Evolutionary conservation across 257 asterid species (phyloP), one percentile per base, ranked within the genome.

Genomic region (Solanum pimpinellifolium): DNA sequence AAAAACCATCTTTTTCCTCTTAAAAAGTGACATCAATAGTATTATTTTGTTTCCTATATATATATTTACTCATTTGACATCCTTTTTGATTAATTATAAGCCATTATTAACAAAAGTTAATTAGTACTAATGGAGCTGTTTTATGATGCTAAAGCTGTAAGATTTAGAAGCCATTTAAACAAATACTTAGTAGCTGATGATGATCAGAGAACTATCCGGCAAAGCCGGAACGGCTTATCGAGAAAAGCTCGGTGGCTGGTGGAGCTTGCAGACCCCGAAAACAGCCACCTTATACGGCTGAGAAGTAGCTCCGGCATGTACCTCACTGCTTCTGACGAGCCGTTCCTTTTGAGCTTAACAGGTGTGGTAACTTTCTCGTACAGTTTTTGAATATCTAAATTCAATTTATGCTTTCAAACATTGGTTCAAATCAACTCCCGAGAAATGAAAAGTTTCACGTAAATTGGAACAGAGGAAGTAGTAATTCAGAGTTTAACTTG

Each of bases 101-200:
- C 62, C 75, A 83, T 49, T 46, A 47, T 41, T 74, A 69, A 29
- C 75, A 21, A 33, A 39, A 27, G 23, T 62, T 10, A 27, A 27
- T 27, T 73, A 21, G 52, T 11, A 16, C 20, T 14, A 12, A 96
- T 97, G 99, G 98, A 97, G 31, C 89, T 94, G 82, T 97, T 97
- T 90, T 91, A 83, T 37, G 91, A 94, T 31, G 88, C 91, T 4
- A 93, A 93, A 56, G 98, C 95, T 1, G 98, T 97, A 5, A 91
- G 86, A 81, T 92, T 97, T 7, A 92, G 89, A 73, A 92, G 96
- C 88, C 98, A 95, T 91, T 82, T 94, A 8, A 92, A 90, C 91
- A 95, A 95, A 85, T 97, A 95, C 93, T 75, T 97, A 47, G 91
- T 92, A 62, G 99, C 99, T 82, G 98, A 91, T 72, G 99, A 97